Conservation (phyloP, 2,329 filamentous ascomycete genomes). For the Aspergillus tubingensis region DNA sequence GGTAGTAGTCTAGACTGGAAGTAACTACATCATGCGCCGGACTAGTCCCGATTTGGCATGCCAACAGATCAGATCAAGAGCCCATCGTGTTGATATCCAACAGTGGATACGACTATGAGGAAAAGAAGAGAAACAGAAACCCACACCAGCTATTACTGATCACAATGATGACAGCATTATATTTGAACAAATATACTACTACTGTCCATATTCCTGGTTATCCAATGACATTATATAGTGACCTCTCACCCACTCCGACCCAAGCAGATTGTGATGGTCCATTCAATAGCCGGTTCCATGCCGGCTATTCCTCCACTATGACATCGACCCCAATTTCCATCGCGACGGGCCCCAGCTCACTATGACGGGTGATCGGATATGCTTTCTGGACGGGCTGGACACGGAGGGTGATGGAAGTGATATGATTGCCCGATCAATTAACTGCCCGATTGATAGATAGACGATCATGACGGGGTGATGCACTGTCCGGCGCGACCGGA, state of each 20-base stretch:
- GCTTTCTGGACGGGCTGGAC: not conserved
- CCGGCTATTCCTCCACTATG: slow-evolving; percentile 7
- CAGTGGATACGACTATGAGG: too few relatives aligned
- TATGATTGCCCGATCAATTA: not conserved
- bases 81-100: too few relatives aligned
- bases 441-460: not conserved
- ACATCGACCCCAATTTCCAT: slow-evolving; percentile 4
- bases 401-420: not conserved
- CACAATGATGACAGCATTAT: not conserved
- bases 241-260: not conserved
- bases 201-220: not conserved
- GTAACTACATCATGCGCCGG: too few relatives aligned
- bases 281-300: not conserved
- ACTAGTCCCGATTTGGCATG: too few relatives aligned
- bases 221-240: not conserved
- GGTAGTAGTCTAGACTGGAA: too few relatives aligned
- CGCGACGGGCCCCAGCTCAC: not conserved
- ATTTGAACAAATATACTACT: not conserved
- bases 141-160: too few relatives aligned
- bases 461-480: slow-evolving; percentile 10
- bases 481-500: slow-evolving; percentile 23
- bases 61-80: too few relatives aligned
- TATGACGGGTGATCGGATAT: slow-evolving; percentile 3
- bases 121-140: too few relatives aligned
- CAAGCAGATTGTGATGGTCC: not conserved